These are phyloP conservation scores for Quercus variabilis DNA, from an alignment of 306 rosid genomes.

Conservation along the genomic window DNA sequence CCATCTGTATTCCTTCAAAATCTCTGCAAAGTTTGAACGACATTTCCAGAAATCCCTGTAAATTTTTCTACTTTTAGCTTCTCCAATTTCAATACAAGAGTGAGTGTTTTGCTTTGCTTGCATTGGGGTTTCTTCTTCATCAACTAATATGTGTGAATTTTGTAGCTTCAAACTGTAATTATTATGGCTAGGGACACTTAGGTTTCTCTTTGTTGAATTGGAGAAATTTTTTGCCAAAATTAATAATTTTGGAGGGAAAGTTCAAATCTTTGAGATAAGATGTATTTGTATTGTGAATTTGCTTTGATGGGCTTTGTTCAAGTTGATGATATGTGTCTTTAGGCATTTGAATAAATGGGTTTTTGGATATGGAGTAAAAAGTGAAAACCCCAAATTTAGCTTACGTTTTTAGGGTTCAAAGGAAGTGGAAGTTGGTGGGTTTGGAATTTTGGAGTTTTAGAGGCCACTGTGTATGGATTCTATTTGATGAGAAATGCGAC, in stretches of 20 bases:
- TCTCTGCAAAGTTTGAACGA: background rate
- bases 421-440: background rate
- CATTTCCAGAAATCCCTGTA: background rate
- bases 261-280: background rate
- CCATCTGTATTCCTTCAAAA: background rate
- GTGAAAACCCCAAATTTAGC: background rate
- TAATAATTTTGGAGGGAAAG: background rate
- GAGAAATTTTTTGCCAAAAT: background rate
- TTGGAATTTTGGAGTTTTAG: background rate
- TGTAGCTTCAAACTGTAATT: background rate
- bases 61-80: no score
- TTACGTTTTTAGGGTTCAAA: background rate
- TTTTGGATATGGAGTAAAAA: background rate
- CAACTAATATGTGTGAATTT: background rate
- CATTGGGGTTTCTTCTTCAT: background rate
- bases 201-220: background rate
- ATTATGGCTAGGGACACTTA: background rate
- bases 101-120: background rate
- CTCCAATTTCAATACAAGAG: no score
- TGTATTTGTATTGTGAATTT: background rate
- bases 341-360: background rate
- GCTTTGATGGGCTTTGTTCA: background rate
- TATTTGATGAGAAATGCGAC: conserved; percentile 72
- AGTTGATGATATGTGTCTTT: background rate
- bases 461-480: conserved; percentile 46